These are phyloP conservation scores for Lactifluus subvellereus DNA, from an alignment of 768 basidiomycete genomes.

Conservation along the genomic window DNA sequence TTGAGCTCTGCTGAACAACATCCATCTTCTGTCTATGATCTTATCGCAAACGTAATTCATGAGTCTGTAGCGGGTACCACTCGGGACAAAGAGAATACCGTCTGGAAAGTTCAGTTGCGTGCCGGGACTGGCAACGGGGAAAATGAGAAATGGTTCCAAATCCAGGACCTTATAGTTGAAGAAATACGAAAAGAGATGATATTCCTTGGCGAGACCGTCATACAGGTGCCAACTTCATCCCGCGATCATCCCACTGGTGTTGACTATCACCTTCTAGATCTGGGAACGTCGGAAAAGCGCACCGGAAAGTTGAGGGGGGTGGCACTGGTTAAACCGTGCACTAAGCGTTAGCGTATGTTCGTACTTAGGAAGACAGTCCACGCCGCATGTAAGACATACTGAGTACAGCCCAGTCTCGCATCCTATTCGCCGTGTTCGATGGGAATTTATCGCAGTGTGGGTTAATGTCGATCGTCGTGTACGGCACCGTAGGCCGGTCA, in stretches of 20 bases:
- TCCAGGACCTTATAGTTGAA: conserved; percentile 94
- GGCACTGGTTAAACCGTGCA: background rate
- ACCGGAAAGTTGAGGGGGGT: background rate
- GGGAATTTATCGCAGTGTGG: background rate
- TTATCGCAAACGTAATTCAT: conserved; percentile 92
- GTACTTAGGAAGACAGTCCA: background rate
- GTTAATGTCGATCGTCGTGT: background rate
- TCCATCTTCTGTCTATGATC: conserved; percentile 76
- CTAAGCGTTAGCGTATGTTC: background rate
- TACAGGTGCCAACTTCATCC: conserved; percentile 58
- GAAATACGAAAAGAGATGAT: conserved; percentile 98
- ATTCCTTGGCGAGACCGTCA: conserved; percentile 90
- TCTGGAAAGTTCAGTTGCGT: conserved; percentile 88
- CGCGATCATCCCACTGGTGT: conserved; percentile 7
- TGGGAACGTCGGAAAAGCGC: conserved; percentile 18
- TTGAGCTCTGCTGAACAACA: conserved; percentile 62
- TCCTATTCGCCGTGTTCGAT: background rate
- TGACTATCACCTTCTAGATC: conserved; percentile 11
- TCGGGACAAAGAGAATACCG: conserved; percentile 82
- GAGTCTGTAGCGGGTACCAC: conserved; percentile 96
- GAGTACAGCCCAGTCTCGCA: background rate
- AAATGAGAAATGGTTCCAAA: conserved; percentile 90
- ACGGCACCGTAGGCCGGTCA: background rate
- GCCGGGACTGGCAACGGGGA: conserved; percentile 72
- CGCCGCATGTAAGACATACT: background rate